Evolutionary conservation across 2,329 filamentous ascomycete genomes (phyloP).

Genomic region (Fusarium musae): DNA sequence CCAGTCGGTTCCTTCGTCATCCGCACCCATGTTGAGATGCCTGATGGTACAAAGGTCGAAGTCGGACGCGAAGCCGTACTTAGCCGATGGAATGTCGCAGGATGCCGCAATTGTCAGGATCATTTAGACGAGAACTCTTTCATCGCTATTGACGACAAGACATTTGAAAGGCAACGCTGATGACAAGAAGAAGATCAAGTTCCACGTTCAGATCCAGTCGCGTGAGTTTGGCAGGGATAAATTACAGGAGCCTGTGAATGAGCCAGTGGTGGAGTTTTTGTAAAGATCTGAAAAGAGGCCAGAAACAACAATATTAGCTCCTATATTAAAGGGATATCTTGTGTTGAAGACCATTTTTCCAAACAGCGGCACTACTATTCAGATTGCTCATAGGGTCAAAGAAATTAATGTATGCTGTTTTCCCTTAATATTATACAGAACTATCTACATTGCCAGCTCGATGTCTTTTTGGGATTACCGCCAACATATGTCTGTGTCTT

Average conservation of each 20-base stretch:
- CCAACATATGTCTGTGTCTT: slow-evolving; percentile 15
- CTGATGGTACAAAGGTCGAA: too few relatives aligned
- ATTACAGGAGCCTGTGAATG: not conserved
- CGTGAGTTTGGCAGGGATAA: not conserved
- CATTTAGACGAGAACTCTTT: not conserved
- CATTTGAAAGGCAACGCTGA: not conserved
- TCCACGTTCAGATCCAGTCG: not conserved
- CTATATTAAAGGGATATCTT: too few relatives aligned
- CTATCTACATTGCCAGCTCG: slow-evolving; percentile 13
- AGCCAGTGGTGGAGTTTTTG: too few relatives aligned
- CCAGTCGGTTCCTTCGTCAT: too few relatives aligned
- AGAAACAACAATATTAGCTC: too few relatives aligned
- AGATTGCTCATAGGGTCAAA: fast-evolving
- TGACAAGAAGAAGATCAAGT: not conserved
- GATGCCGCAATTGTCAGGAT: not conserved
- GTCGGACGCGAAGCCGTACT: too few relatives aligned
- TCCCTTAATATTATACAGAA: fast-evolving
- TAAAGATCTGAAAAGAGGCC: too few relatives aligned
- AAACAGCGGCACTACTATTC: not conserved
- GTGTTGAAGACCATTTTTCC: too few relatives aligned
- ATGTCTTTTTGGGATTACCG: not conserved
- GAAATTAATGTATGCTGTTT: not conserved
- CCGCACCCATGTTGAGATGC: too few relatives aligned
- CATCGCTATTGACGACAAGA: not conserved
- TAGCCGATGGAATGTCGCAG: too few relatives aligned